Percentiles rank a stretch among this genome's conserved stretches.
phyloP scores from a whole-genome alignment of 176 grass and related monocot species.

The Areca catechu region DNA sequence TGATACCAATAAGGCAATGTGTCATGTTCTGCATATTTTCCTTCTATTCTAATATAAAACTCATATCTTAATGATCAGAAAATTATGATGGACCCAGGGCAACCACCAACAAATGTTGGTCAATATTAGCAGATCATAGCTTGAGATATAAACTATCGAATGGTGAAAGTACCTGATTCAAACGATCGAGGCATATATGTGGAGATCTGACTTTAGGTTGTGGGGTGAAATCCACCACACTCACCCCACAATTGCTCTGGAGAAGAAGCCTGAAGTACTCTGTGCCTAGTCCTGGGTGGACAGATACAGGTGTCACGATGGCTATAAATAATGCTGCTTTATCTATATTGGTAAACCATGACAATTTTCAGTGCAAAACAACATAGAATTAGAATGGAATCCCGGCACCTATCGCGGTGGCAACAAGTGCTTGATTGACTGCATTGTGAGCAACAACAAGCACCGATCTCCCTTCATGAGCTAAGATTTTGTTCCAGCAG shows the following conservation, averaged over 20 bases:
- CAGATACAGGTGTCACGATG: background rate
- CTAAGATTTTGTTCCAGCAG: slow-evolving; percentile 78
- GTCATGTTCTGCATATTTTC: too few species aligned
- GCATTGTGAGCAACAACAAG: slow-evolving; percentile 96
- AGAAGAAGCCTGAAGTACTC: slow-evolving; percentile 76
- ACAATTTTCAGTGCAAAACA: too few species aligned
- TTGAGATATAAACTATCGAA: background rate
- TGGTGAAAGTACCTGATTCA: slow-evolving; percentile 55
- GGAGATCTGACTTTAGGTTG: slow-evolving; percentile 31
- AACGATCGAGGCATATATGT: slow-evolving; percentile 71
- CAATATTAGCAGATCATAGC: background rate
- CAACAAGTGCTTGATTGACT: slow-evolving; percentile 79
- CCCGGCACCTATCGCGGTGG: slow-evolving; percentile 57
- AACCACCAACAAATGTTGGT: too few species aligned
- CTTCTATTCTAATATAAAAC: too few species aligned
- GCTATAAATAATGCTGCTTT: background rate
- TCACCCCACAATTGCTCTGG: slow-evolving; percentile 89
- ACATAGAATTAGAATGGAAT: too few species aligned
- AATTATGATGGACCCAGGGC: too few species aligned
- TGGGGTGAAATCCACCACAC: slow-evolving; percentile 76
- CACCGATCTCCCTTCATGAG: slow-evolving; percentile 63
- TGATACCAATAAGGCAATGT: too few species aligned
- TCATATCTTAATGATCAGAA: too few species aligned
- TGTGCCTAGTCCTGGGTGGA: slow-evolving; percentile 52
- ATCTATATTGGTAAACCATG: too few species aligned